A percentile compares a stretch with the other conserved stretches of the same genome.
phyloP scores from a whole-genome alignment of 2,329 filamentous ascomycete genomes.

The Thelonectria blattea region DNA sequence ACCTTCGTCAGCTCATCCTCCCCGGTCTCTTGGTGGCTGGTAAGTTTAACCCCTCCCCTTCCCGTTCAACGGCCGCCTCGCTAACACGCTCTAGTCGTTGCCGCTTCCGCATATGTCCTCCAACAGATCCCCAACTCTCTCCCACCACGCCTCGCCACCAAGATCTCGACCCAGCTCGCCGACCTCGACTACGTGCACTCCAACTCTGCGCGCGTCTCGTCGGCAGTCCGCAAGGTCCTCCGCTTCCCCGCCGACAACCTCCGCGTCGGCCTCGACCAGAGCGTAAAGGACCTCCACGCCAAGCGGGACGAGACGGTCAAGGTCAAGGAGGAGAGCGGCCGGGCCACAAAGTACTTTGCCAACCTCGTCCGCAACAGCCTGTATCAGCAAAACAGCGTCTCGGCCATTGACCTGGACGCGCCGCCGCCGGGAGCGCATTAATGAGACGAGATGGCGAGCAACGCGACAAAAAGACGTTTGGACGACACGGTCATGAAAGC shows the following conservation, averaged over 20 bases:
- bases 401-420: conserved; percentile 61
- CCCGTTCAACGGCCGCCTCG: neutral
- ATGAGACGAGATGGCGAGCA: conserved; percentile 23
- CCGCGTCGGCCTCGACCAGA: conserved; percentile 80
- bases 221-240: conserved; percentile 86
- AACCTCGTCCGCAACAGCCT: conserved; percentile 76
- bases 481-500: conserved; percentile 14
- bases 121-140: conserved; percentile 88
- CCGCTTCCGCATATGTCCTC: conserved; percentile 80
- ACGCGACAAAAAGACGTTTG: conserved; percentile 19
- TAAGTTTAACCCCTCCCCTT: conserved; percentile 57
- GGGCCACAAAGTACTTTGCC: conserved; percentile 87
- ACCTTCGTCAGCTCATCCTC: conserved; percentile 78
- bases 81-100: conserved; percentile 60
- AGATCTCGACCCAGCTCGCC: conserved; percentile 80
- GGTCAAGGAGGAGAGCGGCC: conserved; percentile 80
- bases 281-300: conserved; percentile 79
- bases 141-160: conserved; percentile 81
- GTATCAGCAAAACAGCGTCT: conserved; percentile 56
- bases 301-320: conserved; percentile 85
- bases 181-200: conserved; percentile 91
- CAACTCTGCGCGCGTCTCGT: conserved; percentile 84
- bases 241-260: conserved; percentile 87
- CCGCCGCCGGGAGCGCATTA: conserved; percentile 50
- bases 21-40: conserved; percentile 80